Evolutionary conservation across 805 yeast genomes (phyloP).

Genomic region (Lachancea sp.): DNA sequence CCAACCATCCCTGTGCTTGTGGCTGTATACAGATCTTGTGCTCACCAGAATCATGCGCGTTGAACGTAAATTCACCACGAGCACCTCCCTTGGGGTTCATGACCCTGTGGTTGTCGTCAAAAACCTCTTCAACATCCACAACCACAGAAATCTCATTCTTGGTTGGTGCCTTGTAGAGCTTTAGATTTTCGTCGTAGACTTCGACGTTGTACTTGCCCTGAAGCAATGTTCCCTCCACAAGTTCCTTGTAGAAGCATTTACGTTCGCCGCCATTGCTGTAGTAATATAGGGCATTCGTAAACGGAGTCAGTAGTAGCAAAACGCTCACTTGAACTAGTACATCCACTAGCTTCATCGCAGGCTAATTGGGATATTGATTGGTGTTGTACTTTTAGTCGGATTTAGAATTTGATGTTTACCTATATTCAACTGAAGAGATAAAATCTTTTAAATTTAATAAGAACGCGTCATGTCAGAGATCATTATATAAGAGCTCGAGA

Average conservation of each 20-base stretch:
- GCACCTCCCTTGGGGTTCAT: constrained; percentile 62
- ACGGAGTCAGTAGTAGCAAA: constrained; percentile 19
- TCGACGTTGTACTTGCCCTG: constrained; percentile 47
- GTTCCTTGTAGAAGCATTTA: constrained; percentile 52
- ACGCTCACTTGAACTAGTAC: constrained; percentile 15
- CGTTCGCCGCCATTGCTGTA: constrained; percentile 46
- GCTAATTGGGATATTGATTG: background rate
- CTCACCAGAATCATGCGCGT: constrained; percentile 70
- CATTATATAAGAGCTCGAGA: background rate
- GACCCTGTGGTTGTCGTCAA: constrained; percentile 71
- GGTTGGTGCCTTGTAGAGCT: constrained; percentile 32
- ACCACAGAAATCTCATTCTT: constrained; percentile 35
- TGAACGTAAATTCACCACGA: constrained; percentile 63
- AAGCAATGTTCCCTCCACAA: constrained; percentile 43
- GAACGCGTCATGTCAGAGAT: background rate
- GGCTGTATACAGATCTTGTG: constrained; percentile 64
- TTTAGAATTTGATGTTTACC: background rate
- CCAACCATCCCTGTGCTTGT: constrained; percentile 55
- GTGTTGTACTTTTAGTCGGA: background rate
- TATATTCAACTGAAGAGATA: background rate
- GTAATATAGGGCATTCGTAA: constrained; percentile 40
- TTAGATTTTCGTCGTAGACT: constrained; percentile 34
- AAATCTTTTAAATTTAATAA: constrained; percentile 5
- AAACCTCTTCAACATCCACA: constrained; percentile 54
- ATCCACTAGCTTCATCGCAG: constrained; percentile 2